Evolutionary conservation across 225 moss, liverwort and hornwort genomes (phyloP).

Genomic region (Marchantia paleacea): DNA sequence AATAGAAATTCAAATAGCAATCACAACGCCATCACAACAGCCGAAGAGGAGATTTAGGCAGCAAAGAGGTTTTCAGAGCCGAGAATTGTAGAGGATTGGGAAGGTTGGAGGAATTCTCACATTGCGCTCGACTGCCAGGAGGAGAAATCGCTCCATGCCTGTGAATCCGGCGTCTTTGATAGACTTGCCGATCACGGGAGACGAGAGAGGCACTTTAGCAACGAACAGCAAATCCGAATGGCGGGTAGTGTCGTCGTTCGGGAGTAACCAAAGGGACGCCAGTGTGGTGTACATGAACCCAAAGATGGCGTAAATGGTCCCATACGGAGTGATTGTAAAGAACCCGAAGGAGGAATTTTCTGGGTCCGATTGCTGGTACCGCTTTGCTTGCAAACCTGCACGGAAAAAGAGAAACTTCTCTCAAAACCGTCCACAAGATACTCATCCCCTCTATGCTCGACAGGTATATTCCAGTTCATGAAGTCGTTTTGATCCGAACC

Average conservation of each 20-base stretch:
- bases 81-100: background rate
- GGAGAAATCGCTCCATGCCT: conserved; percentile 1
- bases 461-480: too few relatives aligned
- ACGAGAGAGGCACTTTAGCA: background rate
- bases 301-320: conserved; percentile 3
- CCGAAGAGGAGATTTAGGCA: background rate
- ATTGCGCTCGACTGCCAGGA: background rate
- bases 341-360: background rate
- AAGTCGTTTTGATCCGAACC: too few relatives aligned
- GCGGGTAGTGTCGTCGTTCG: conserved; percentile 1
- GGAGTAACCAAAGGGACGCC: background rate
- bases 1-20: too few relatives aligned
- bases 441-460: too few relatives aligned
- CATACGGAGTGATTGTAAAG: conserved; percentile 4
- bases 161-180: background rate
- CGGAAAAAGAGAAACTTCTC: background rate
- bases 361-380: background rate
- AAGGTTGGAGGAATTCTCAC: background rate
- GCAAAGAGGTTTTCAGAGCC: background rate
- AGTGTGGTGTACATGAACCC: conserved; percentile 2
- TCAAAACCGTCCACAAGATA: background rate
- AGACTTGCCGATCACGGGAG: background rate
- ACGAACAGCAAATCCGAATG: conserved; percentile 11
- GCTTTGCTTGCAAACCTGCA: conserved; percentile 2
- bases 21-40: too few relatives aligned